Base-by-base conservation (phyloP, 2,329 filamentous ascomycete genomes). In the Dothidotthia symphoricarpi region DNA sequence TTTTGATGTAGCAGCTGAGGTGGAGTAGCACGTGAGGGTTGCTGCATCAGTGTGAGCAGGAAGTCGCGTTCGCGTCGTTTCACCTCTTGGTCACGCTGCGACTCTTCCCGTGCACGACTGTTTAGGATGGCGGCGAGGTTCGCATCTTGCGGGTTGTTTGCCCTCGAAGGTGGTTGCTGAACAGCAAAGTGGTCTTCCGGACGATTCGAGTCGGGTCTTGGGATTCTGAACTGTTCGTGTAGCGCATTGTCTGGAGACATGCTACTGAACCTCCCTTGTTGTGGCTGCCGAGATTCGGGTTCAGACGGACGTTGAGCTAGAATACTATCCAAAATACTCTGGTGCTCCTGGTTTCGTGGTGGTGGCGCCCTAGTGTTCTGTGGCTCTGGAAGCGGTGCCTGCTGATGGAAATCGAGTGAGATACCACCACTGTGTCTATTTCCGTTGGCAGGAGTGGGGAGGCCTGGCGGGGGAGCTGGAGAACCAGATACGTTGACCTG, bases 21-120 rank as follows among this genome's bases (percentile, higher is more conserved):
- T 6, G 63, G 61, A 2, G 63, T 66, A 17, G 41, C 51, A 14
- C 60, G 56, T 4, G 53, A 49, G 9, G 74, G 70, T 55, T 78
- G 75, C 51, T 84, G 80, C 86, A 95, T 93, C 19, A 95, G 75
- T 45, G 83, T 86, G 67, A 95, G 86, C 32, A 95, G 71, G 61
- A 93, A 90, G 49, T 94, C 86, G n/a, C 85, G 80, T 53, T 91
- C 61, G 19, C 86, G 53, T 75, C 80, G 61, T 77, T 82, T 59
- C 71, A 57, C 45, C 46, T 58, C 47, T 63, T 53, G 67, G 24
- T 66, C 49, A 62, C 55, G 68, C 12, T 62, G 58, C 8, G 61
- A 44, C 31, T 68, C 61, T 27, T 55, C 70, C 38, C 53, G 51
- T 4, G 45, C 71, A 58, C 63, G 66, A 29, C 62, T 62, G 25